Percentiles rank a stretch among this genome's conserved stretches.
Conservation (phyloP, 371 early-diverging fungal species). For the Mucor racemosus region DNA sequence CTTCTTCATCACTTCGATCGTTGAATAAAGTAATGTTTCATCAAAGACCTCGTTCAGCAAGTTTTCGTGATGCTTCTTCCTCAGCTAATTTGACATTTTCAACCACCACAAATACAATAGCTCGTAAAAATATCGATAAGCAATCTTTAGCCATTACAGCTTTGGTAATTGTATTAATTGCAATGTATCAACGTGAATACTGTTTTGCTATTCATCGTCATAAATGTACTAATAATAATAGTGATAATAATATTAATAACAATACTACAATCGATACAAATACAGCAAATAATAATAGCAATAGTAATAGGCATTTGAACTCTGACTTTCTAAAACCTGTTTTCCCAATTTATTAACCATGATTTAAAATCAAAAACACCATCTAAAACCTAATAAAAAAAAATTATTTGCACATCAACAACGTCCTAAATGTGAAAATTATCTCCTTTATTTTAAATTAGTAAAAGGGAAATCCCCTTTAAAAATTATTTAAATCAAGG, state of each 20-base stretch:
- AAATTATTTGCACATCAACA: background rate
- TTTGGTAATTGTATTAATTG: background rate
- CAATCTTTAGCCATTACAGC: background rate
- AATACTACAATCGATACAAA: no score
- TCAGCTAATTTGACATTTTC: background rate
- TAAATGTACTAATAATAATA: background rate
- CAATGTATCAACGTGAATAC: background rate
- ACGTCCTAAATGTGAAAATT: background rate
- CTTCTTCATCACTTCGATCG: background rate
- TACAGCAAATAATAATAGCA: background rate
- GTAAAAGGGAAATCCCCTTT: background rate
- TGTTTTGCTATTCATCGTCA: background rate
- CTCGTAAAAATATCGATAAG: background rate
- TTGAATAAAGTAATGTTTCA: background rate
- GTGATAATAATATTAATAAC: background rate
- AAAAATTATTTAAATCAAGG: background rate
- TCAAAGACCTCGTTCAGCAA: slow-evolving; percentile 11
- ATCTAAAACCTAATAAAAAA: background rate
- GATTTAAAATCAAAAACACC: no score
- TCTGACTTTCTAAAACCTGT: slow-evolving; percentile 7
- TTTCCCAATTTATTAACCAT: slow-evolving; percentile 8
- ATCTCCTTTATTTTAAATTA: background rate
- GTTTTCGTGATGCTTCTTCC: background rate
- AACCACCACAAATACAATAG: background rate
- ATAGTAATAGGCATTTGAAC: background rate